Base-by-base conservation (phyloP, 1,284 basidiomycete genomes). In the Ceratorhiza oryzae-sativae region DNA sequence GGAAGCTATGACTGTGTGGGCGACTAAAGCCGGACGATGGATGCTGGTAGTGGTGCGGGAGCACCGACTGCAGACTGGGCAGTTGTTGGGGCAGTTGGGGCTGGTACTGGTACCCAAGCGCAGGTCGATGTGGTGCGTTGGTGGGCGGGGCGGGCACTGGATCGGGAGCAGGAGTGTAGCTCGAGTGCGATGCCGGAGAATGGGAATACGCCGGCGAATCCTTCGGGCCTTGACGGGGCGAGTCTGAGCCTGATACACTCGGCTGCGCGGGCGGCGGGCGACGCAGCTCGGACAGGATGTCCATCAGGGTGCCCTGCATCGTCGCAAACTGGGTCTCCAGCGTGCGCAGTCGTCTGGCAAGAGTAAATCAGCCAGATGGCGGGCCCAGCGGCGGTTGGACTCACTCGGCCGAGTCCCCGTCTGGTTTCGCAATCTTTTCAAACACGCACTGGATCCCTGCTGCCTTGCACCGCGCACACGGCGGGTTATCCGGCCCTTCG, bases 401-500 rank as follows among this genome's bases (percentile, higher is more conserved):
- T 48, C 42, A 62, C 60, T 48, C 60, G 23, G 27, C 12, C 20
- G 34, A 41, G 34, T 48, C 70, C 15, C 65, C 49, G 15, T 73
- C 72, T 9, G 42, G 9, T 51, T 73, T 73, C 18, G 67, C 67
- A 36, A 73, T 53, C 51, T 75, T 75, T 39, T 75, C 74, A 34
- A 75, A 75, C 39, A 75, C 61, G 58, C 74, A 75, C 36, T 59
- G 60, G 25, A 56, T 51, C 9, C 55, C 70, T 32, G 46, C 42
- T 39, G 68, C 56, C 25, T 58, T 51, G 51, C 74, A 75, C 8
- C 74, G 48, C 12, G 60, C 56, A 56, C 74, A 75, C 25, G 74
- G 72, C 15, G 72, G 72, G 30, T 71, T 71, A n/a, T 73, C 72
- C 5, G 74, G 72, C 5, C 74, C 74, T 48, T 75, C 74, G 61